Base-by-base conservation (phyloP, 306 rosid species). In the Castanospermum australe region DNA sequence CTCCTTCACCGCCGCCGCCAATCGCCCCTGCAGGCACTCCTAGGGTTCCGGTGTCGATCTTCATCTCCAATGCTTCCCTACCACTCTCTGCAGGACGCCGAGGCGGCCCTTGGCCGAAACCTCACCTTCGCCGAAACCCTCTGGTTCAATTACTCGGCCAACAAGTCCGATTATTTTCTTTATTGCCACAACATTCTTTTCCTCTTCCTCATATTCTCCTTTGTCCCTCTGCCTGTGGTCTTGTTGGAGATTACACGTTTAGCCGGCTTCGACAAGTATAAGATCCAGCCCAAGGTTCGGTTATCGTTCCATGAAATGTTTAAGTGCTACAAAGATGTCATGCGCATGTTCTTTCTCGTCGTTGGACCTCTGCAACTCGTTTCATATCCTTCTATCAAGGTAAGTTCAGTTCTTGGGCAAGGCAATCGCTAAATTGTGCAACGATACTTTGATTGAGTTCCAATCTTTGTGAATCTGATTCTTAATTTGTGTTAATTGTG, bases 101-200 rank as follows among this genome's bases (percentile, higher is more conserved):
- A 86, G 73, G 60, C 83, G 36, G 84, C 86, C 8, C 87, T 92
- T 11, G 90, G 92, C 42, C 88, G 94, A 18, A 88, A 86, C 72
- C 90, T 94, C 65, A 90, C 92, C 22, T 54, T 35, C 18, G 84
- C 81, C 28, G 96, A 94, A 86, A 88, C 89, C 17, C 42, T 92
- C 8, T 94, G 98, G 98, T 90, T 90, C 86, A 87, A 87, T 20
- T 94, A 94, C 89, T 92, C 98, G 0, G 90, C 90, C 11, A 15
- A 54, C 3, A 92, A 89, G 86, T 78, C 97, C 73, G 93, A 92
- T 61, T 89, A 90, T 88, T 73, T 86, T 32, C 97, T 94, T 47
- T 92, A 83, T 81, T 86, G 92, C 79, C 98, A 94, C 76, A 92
- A 89, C 84, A 71, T 85, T 32, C 67, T 92, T 56, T 90, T 94